phyloP scores from a whole-genome alignment of 2,329 filamentous ascomycete genomes.

The Penicillium sp. region DNA sequence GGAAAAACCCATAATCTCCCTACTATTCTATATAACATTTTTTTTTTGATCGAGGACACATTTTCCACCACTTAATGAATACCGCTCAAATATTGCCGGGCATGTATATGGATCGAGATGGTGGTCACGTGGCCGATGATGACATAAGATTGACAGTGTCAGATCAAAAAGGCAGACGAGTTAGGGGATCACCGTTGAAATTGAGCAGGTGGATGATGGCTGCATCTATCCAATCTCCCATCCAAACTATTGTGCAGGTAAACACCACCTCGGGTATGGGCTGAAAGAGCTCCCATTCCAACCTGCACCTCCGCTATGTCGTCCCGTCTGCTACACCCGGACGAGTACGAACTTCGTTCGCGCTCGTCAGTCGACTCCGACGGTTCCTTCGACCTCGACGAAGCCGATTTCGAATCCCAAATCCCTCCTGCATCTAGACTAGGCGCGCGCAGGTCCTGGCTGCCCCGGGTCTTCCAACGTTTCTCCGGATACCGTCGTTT shows the following conservation, averaged over 20 bases:
- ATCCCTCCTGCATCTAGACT: slow-evolving; percentile 28
- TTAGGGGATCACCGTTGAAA: not conserved
- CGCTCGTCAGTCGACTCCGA: slow-evolving; percentile 42
- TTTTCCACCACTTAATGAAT: too few relatives aligned
- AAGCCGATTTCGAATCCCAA: slow-evolving; percentile 43
- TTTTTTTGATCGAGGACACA: too few relatives aligned
- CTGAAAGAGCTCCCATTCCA: not conserved
- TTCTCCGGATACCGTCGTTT: slow-evolving; percentile 33
- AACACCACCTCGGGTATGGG: not conserved
- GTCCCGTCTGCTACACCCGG: slow-evolving; percentile 38
- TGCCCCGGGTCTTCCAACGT: slow-evolving; percentile 30
- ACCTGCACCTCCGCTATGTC: slow-evolving; percentile 31
- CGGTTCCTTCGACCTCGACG: slow-evolving; percentile 43
- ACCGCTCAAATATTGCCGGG: too few relatives aligned
- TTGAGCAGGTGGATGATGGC: not conserved
- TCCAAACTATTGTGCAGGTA: not conserved
- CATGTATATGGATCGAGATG: not conserved
- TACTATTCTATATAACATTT: too few relatives aligned
- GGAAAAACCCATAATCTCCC: too few relatives aligned
- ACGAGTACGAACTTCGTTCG: slow-evolving; percentile 42
- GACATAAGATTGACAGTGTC: not conserved
- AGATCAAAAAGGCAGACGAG: not conserved
- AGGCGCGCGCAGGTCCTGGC: slow-evolving; percentile 23
- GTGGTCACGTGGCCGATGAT: not conserved
- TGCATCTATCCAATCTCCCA: not conserved